Percentiles rank a stretch among this genome's conserved stretches.
These are phyloP conservation scores for Termitomyces bulborhizus DNA, from an alignment of 768 basidiomycete species.

Conservation along the genomic window DNA sequence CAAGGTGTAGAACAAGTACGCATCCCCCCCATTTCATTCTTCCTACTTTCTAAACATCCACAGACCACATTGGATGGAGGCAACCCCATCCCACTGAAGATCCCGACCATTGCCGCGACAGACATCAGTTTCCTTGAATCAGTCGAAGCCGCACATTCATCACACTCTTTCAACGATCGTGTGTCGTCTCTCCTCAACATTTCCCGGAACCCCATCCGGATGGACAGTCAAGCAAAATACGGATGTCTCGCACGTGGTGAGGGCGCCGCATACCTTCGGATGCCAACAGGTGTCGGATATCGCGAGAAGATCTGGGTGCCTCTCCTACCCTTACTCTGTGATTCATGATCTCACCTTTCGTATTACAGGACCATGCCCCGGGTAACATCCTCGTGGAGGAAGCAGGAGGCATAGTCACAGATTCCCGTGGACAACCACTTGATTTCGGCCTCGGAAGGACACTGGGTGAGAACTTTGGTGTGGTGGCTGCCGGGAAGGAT, in stretches of 20 bases:
- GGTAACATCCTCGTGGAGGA: slow-evolving; percentile 82
- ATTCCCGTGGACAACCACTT: slow-evolving; percentile 72
- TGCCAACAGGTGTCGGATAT: slow-evolving; percentile 77
- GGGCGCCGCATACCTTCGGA: slow-evolving; percentile 74
- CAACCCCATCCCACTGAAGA: slow-evolving; percentile 42
- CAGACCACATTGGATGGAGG: slow-evolving; percentile 51
- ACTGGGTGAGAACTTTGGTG: slow-evolving; percentile 79
- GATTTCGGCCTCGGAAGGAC: slow-evolving; percentile 87
- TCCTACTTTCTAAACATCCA: not conserved
- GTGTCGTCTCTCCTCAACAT: slow-evolving; percentile 67
- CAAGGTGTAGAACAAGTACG: slow-evolving; percentile 74
- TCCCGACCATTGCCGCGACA: slow-evolving; percentile 42
- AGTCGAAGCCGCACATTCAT: slow-evolving; percentile 86
- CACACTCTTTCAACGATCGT: slow-evolving; percentile 76
- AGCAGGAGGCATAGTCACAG: slow-evolving; percentile 84
- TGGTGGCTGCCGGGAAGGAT: slow-evolving; percentile 75
- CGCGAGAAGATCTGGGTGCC: slow-evolving; percentile 94
- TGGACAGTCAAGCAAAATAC: slow-evolving; percentile 98
- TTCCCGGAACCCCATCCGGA: slow-evolving; percentile 60
- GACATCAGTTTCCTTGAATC: slow-evolving; percentile 79
- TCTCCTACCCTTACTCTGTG: not conserved
- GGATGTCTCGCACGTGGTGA: slow-evolving; percentile 81
- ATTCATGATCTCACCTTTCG: not conserved
- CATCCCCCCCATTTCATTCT: not conserved
- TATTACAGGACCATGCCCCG: slow-evolving; percentile 77